phyloP scores from a whole-genome alignment of 2,329 filamentous ascomycete genomes.

The Mycosphaerelloides madeirae region DNA sequence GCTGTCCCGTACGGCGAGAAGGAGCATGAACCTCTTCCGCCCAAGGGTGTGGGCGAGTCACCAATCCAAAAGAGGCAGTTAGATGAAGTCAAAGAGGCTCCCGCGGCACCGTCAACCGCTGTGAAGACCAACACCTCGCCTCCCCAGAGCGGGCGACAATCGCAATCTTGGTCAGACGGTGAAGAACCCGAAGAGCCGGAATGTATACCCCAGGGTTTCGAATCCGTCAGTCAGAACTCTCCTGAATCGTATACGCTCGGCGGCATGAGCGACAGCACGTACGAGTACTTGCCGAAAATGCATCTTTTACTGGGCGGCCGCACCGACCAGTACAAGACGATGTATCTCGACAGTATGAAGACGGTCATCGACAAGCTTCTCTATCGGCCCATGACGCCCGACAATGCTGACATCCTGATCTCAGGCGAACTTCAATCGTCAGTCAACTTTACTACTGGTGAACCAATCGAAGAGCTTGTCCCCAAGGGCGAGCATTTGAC shows the following conservation, averaged over 20 bases:
- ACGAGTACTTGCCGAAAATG: slow-evolving; percentile 58
- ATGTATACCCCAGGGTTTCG: slow-evolving; percentile 50
- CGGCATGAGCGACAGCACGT: slow-evolving; percentile 53
- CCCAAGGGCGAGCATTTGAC: slow-evolving; percentile 48
- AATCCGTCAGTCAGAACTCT: slow-evolving; percentile 42
- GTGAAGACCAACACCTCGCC: background rate
- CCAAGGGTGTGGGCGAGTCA: slow-evolving; percentile 1
- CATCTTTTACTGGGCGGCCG: slow-evolving; percentile 72
- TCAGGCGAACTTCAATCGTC: slow-evolving; percentile 51
- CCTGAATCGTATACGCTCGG: slow-evolving; percentile 52
- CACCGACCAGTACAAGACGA: slow-evolving; percentile 63
- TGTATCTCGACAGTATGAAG: slow-evolving; percentile 66
- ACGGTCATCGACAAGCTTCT: slow-evolving; percentile 69
- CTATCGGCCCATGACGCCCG: slow-evolving; percentile 69
- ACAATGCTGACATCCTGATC: slow-evolving; percentile 66
- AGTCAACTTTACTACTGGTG: slow-evolving; percentile 44
- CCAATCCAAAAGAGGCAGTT: slow-evolving; percentile 12
- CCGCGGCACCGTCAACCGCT: background rate
- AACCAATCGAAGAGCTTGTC: slow-evolving; percentile 32
- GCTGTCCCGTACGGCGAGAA: background rate
- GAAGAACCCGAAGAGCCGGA: slow-evolving; percentile 11
- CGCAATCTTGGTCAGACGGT: background rate
- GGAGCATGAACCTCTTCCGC: slow-evolving; percentile 3
- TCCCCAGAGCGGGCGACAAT: background rate
- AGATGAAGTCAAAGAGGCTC: background rate